These are phyloP conservation scores for Pisolithus thermaeus DNA, from an alignment of 1,284 basidiomycete species.

Conservation along the genomic window DNA sequence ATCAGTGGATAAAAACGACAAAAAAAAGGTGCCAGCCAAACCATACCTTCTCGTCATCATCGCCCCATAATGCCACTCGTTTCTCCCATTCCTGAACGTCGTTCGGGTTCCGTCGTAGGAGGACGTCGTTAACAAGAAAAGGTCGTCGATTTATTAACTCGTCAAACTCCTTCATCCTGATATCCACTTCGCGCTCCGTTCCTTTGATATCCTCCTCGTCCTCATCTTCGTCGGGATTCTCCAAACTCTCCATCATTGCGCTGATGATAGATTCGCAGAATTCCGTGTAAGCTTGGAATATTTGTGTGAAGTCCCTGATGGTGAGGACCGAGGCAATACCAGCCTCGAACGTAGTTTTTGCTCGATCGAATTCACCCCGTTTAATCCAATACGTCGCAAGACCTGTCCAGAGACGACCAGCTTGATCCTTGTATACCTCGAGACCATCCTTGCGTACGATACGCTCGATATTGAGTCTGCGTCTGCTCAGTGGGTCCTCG, in stretches of 20 bases:
- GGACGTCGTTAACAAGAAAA: constrained; percentile 95
- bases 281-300: constrained; percentile 96
- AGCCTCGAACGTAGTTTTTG: constrained; percentile 82
- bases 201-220: constrained; percentile 74
- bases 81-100: constrained; percentile 99
- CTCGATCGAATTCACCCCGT: constrained; percentile 87
- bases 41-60: constrained; percentile 84
- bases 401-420: constrained; percentile 90
- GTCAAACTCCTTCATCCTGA: constrained; percentile 91
- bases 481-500: constrained; percentile 67
- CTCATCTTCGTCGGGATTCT: constrained; percentile 63
- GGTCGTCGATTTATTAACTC: constrained; percentile 92
- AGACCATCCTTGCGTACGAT: constrained; percentile 87
- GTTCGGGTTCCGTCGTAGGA: constrained; percentile 91
- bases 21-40: constrained; percentile 3
- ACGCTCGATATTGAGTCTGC: constrained; percentile 79
- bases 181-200: constrained; percentile 83
- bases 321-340: constrained; percentile 73
- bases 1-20: constrained; percentile 2
- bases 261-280: constrained; percentile 91
- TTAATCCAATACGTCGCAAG: constrained; percentile 70
- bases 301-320: constrained; percentile 95
- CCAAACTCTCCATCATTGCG: constrained; percentile 86
- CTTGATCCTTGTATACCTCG: constrained; percentile 89
- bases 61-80: constrained; percentile 88